Base-by-base conservation (phyloP, 2,329 filamentous ascomycete genomes). In the Apiospora hydei region DNA sequence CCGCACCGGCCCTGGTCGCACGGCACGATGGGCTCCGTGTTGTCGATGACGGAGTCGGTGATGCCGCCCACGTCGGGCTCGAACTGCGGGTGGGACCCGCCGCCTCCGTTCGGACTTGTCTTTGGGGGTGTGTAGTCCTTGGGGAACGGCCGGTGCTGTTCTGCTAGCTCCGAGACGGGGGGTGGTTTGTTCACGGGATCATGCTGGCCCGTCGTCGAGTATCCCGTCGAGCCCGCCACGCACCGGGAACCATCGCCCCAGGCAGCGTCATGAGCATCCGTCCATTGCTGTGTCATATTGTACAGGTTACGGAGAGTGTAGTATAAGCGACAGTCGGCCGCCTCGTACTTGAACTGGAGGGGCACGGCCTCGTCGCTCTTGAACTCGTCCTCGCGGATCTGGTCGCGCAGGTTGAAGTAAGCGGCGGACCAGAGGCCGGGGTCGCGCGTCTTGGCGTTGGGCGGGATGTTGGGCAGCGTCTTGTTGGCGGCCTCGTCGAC, bases 321-420 rank as follows among this genome's bases (percentile, higher is more conserved):
- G 77, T 86, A 92, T 16, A 92, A 78, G 6, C 89, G 83, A 74
- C 90, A 92, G 75, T 90, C 87, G 0, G 90, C 88, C 0, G 88
- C 85, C 74, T 91, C 87, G 71, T 89, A 88, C 1, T 88, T 80
- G 76, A 92, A 92, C 75, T 93, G 91, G 21, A 87, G 80, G 18
- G 90, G 87, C 26, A 77, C 67, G 70, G 74, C 73, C 7, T 71
- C 71, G 6, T 68, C 61, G 13, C 51, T 44, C 21, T 34, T 66
- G 71, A 74, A 72, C 10, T 75, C 71, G 0, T 64, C 68, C 8
- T 51, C 69, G 34, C 75, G 76, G 34, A 79, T 72, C 70, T 79
- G 76, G 49, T 78, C 77, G n/a, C 77, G 74, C 13, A 79, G 72
- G 68, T 78, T 79, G 72, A 79, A 69, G 3, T 71, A 70, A 4